These are phyloP conservation scores for Xylaria arbuscula DNA, from an alignment of 2,329 filamentous ascomycete species.

Conservation along the genomic window DNA sequence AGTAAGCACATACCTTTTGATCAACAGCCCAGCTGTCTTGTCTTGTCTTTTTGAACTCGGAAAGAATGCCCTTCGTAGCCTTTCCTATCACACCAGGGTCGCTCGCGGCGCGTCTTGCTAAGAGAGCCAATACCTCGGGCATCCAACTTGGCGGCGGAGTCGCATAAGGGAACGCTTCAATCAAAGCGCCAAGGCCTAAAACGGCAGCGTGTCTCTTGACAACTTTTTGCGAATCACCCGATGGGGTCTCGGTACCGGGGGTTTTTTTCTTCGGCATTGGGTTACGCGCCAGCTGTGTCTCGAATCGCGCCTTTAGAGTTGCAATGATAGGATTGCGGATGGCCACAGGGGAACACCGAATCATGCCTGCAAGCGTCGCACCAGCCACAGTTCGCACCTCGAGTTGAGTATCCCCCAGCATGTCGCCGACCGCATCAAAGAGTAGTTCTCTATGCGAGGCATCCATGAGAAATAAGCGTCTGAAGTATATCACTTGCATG, in stretches of 20 bases:
- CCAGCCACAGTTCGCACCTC: constrained; percentile 95
- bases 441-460: constrained; percentile 79
- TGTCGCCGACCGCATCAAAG: constrained; percentile 92
- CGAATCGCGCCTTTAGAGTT: constrained; percentile 82
- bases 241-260: constrained; percentile 74
- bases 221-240: constrained; percentile 79
- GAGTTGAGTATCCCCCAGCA: constrained; percentile 91
- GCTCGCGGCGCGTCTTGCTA: constrained; percentile 85
- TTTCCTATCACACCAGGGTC: constrained; percentile 95
- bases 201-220: constrained; percentile 90
- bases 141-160: constrained; percentile 94
- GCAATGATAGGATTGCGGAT: constrained; percentile 83
- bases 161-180: constrained; percentile 96
- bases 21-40: constrained; percentile 99
- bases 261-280: constrained; percentile 82
- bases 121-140: constrained; percentile 86
- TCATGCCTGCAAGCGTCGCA: constrained; percentile 95
- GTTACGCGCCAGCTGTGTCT: constrained; percentile 79
- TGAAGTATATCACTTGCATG: constrained; percentile 99
- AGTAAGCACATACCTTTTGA: constrained; percentile 78
- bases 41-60: constrained; percentile 99
- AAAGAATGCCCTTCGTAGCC: constrained; percentile 91
- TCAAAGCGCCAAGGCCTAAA: constrained; percentile 86
- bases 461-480: constrained; percentile 88
- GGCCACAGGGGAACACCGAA: constrained; percentile 86